Conservation (phyloP, 805 yeast genomes). For the Starmera amethionina region DNA sequence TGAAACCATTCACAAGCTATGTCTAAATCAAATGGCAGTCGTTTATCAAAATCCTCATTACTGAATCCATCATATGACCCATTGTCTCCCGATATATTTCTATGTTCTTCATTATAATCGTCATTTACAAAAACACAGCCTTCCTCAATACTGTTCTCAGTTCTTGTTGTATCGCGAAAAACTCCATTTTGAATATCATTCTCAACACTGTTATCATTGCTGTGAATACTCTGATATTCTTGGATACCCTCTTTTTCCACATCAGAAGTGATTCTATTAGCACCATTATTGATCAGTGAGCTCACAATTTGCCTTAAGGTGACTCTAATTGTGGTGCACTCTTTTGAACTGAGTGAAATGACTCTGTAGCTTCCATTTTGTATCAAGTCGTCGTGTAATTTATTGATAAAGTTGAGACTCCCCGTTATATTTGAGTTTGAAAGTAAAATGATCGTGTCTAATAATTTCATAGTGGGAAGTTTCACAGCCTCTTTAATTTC, state of each 20-base stretch:
- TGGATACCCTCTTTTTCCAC: neutral
- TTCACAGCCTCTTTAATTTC: slow-evolving; percentile 6
- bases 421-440: slow-evolving; percentile 16
- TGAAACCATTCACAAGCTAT: slow-evolving; percentile 17
- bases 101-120: slow-evolving; percentile 1
- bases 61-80: slow-evolving; percentile 6
- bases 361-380: slow-evolving; percentile 5
- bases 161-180: neutral
- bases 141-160: neutral
- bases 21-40: slow-evolving; percentile 17
- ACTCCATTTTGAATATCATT: neutral
- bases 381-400: slow-evolving; percentile 6
- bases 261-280: neutral
- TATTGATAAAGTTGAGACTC: slow-evolving; percentile 6
- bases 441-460: slow-evolving; percentile 12
- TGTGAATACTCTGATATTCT: no score
- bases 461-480: neutral
- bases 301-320: slow-evolving; percentile 13
- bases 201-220: neutral
- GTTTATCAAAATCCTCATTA: slow-evolving; percentile 7
- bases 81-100: slow-evolving; percentile 3
- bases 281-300: slow-evolving; percentile 3
- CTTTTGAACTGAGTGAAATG: slow-evolving; percentile 14
- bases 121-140: slow-evolving; percentile 3
- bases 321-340: slow-evolving; percentile 16